These are phyloP conservation scores for Xylaria arbuscula DNA, from an alignment of 2,329 filamentous ascomycete species.

Conservation along the genomic window DNA sequence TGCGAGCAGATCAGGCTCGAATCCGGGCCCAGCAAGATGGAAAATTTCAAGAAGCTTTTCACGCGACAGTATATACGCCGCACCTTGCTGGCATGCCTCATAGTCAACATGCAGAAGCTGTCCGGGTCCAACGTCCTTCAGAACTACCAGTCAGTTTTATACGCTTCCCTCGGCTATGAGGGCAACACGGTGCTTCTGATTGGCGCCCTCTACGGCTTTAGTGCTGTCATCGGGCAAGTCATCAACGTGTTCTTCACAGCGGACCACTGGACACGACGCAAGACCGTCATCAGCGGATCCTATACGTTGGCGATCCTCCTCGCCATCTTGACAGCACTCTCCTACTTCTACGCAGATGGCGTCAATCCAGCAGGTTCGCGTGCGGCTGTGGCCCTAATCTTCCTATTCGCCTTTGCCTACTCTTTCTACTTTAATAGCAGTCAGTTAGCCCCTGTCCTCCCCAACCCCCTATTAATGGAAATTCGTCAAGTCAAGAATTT, in stretches of 20 bases:
- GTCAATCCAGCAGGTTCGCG: slow-evolving; percentile 41
- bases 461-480: not conserved
- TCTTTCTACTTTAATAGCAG: slow-evolving; percentile 51
- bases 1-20: slow-evolving; percentile 44
- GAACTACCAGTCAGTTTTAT: slow-evolving; percentile 51
- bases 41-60: slow-evolving; percentile 45
- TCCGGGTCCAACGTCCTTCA: slow-evolving; percentile 49
- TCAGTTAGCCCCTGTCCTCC: slow-evolving; percentile 4
- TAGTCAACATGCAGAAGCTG: slow-evolving; percentile 49
- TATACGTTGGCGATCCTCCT: slow-evolving; percentile 37
- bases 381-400: slow-evolving; percentile 50
- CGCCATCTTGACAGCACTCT: slow-evolving; percentile 42
- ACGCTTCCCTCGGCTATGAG: slow-evolving; percentile 59
- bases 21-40: slow-evolving; percentile 31
- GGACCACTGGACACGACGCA: slow-evolving; percentile 48
- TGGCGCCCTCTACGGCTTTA: slow-evolving; percentile 56
- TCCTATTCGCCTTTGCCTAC: slow-evolving; percentile 48
- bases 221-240: slow-evolving; percentile 48
- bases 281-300: slow-evolving; percentile 39
- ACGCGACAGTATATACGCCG: slow-evolving; percentile 47
- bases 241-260: slow-evolving; percentile 48
- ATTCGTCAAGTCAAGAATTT: not conserved
- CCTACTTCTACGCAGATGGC: slow-evolving; percentile 36
- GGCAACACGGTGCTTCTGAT: slow-evolving; percentile 61
- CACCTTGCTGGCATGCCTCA: slow-evolving; percentile 46